These are phyloP conservation scores for Sherardia arvensis DNA, from an alignment of 257 asterid species.

Conservation along the genomic window DNA sequence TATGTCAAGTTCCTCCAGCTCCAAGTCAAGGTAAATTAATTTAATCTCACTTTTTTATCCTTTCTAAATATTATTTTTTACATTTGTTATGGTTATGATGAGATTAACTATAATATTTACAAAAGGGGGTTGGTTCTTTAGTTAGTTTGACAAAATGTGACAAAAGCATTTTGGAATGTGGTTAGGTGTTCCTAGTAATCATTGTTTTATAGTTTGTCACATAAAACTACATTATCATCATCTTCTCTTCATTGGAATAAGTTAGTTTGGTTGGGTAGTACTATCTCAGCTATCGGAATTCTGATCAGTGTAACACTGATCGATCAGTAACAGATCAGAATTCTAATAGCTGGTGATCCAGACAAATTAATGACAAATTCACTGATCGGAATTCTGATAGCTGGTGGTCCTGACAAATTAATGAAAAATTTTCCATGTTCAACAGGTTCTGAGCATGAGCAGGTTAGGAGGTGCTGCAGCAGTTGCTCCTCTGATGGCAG, in stretches of 20 bases:
- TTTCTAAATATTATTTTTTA: not conserved
- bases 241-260: not conserved
- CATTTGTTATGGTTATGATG: not conserved
- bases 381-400: no score
- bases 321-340: no score
- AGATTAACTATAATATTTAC: not conserved
- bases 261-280: not conserved
- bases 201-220: not conserved
- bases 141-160: not conserved
- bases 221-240: not conserved
- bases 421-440: not conserved
- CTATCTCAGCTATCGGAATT: no score
- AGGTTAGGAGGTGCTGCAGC: conserved; percentile 90
- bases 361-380: no score
- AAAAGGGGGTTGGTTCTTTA: not conserved
- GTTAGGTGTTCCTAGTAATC: not conserved
- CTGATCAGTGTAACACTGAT: no score
- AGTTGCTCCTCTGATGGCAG: conserved; percentile 64
- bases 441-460: conserved; percentile 86
- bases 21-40: conserved; percentile 79
- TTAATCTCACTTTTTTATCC: conserved; percentile 12
- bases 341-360: no score
- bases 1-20: conserved; percentile 95
- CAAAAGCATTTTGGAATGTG: not conserved
- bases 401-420: no score